phyloP scores from a whole-genome alignment of 148 eudicot genomes.

The Rhododendron molle region DNA sequence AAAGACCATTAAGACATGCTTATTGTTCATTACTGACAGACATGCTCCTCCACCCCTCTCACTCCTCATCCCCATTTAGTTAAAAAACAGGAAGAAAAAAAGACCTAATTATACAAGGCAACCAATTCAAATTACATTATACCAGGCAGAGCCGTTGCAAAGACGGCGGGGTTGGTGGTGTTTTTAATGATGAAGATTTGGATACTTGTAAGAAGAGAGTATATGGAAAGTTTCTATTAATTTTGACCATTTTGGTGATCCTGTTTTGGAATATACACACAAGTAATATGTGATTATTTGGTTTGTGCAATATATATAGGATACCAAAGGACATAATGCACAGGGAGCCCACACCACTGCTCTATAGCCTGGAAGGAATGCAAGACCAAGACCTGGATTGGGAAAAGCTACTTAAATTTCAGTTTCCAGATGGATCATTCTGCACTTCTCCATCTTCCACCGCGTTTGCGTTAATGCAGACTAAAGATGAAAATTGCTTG shows the following conservation, averaged over 20 bases:
- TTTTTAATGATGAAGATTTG: background rate
- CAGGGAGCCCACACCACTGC: conserved; percentile 69
- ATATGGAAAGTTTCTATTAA: background rate
- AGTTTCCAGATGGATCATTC: conserved; percentile 77
- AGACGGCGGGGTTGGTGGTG: background rate
- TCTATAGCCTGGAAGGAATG: conserved; percentile 88
- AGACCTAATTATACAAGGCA: no score
- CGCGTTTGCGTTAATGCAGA: conserved; percentile 84
- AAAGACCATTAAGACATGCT: no score
- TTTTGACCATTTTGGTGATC: no score
- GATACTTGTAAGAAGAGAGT: background rate
- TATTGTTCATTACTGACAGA: no score
- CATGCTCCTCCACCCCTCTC: no score
- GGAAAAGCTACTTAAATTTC: conserved; percentile 69
- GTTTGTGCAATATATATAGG: conserved; percentile 30
- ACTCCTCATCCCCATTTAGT: no score
- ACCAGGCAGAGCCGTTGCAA: no score
- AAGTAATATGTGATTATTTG: no score
- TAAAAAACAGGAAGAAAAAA: no score
- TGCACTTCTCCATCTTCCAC: conserved; percentile 89
- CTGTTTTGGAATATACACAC: no score
- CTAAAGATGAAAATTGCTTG: conserved; percentile 59
- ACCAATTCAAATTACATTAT: no score
- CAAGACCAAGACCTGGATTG: conserved; percentile 39
- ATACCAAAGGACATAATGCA: conserved; percentile 78